Conservation (phyloP, 2,329 filamentous ascomycete species). For the Rutstroemia sp. region DNA sequence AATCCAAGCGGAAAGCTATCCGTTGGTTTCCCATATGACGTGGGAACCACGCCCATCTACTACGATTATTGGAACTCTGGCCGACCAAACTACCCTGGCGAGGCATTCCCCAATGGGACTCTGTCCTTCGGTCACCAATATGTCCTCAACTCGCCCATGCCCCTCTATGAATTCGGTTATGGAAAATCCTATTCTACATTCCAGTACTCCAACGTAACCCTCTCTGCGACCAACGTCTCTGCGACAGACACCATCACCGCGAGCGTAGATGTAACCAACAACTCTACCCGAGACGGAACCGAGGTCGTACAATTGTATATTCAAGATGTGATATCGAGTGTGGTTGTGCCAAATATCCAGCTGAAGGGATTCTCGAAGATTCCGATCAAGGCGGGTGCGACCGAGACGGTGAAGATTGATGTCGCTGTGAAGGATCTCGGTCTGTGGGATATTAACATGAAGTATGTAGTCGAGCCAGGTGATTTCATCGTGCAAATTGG, state of each 20-base stretch:
- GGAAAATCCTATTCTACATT: conserved; percentile 66
- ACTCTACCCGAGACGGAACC: conserved; percentile 42
- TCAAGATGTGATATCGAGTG: conserved; percentile 39
- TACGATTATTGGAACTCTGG: conserved; percentile 68
- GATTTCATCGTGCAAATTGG: conserved; percentile 58
- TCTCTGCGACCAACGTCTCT: conserved; percentile 31
- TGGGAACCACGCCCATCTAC: conserved; percentile 61
- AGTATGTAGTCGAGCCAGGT: conserved; percentile 68
- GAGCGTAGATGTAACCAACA: conserved; percentile 52
- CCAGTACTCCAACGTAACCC: conserved; percentile 41
- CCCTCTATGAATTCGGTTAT: conserved; percentile 80
- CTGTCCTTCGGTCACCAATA: conserved; percentile 82
- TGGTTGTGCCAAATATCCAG: conserved; percentile 59
- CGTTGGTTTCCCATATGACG: conserved; percentile 59
- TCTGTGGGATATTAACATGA: conserved; percentile 63
- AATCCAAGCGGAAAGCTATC: conserved; percentile 66
- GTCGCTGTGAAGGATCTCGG: conserved; percentile 61
- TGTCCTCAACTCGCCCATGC: conserved; percentile 70
- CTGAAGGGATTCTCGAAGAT: conserved; percentile 69
- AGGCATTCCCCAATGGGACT: conserved; percentile 66
- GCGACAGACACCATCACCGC: conserved; percentile 44
- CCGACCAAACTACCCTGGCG: conserved; percentile 65
- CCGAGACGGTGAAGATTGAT: conserved; percentile 45
- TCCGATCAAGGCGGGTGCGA: conserved; percentile 46
- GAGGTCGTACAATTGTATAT: conserved; percentile 53